These are phyloP conservation scores for Phaeosphaeriaceae sp. DNA, from an alignment of 2,329 filamentous ascomycete species.

Conservation along the genomic window DNA sequence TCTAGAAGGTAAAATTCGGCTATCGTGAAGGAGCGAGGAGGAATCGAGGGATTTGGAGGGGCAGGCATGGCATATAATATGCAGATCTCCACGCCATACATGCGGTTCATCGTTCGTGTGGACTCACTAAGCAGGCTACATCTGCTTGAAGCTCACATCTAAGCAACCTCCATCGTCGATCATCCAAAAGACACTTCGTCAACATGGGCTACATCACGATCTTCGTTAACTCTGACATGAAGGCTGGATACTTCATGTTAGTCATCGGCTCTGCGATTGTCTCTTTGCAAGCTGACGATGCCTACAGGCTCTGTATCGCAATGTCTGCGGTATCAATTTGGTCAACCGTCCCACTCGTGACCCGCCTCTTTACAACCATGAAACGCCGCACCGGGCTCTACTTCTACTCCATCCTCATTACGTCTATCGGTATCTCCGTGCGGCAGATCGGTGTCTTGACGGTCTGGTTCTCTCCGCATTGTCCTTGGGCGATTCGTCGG, in stretches of 20 bases:
- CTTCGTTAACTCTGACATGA: neutral
- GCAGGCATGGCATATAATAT: neutral
- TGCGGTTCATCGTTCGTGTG: neutral
- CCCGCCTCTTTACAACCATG: constrained; percentile 53
- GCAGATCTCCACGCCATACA: too few relatives aligned
- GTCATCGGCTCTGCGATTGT: neutral
- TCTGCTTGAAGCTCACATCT: neutral
- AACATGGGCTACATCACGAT: neutral
- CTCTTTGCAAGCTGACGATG: neutral
- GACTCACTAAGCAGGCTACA: neutral
- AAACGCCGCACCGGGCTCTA: constrained; percentile 52
- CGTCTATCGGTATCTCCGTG: constrained; percentile 49
- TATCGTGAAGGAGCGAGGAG: neutral
- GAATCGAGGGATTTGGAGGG: neutral
- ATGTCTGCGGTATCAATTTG: constrained; percentile 29
- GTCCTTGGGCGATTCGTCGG: constrained; percentile 4
- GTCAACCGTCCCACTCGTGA: constrained; percentile 48
- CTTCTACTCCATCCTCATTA: constrained; percentile 54
- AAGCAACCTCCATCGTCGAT: neutral
- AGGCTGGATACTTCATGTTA: neutral
- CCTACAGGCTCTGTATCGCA: constrained; percentile 10
- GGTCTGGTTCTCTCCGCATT: constrained; percentile 44
- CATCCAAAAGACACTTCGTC: neutral
- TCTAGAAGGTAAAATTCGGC: neutral
- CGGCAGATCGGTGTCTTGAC: constrained; percentile 49